Percentiles rank a stretch among this genome's conserved stretches.
Conservation (phyloP, 1,139 yeast genomes). For the Kurtzmaniella quercitrusa region DNA sequence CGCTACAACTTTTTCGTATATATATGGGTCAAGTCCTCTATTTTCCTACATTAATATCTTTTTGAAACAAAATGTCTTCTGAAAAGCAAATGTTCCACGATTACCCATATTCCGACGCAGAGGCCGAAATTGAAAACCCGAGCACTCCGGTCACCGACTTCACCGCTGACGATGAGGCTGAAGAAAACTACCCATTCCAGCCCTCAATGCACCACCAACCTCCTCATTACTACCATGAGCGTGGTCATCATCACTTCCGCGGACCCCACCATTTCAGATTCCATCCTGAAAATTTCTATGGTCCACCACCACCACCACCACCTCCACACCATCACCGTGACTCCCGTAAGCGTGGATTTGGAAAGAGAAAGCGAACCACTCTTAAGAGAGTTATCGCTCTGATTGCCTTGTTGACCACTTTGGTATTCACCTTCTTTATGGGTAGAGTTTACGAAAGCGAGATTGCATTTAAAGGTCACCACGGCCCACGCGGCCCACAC, state of each 20-base stretch:
- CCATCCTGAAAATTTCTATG: not conserved
- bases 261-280: not conserved
- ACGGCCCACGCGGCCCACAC: constrained; percentile 1
- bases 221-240: not conserved
- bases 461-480: not conserved
- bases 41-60: not conserved
- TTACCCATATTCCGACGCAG: not conserved
- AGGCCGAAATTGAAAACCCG: not conserved
- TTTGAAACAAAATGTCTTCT: not conserved
- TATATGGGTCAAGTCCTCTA: not conserved
- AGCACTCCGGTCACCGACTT: not conserved
- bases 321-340: constrained; percentile 1
- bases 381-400: constrained; percentile 2
- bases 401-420: not conserved
- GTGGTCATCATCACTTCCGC: constrained; percentile 2
- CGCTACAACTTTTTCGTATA: not conserved
- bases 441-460: constrained; percentile 5
- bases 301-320: constrained; percentile 2
- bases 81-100: not conserved
- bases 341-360: not conserved
- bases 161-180: not conserved
- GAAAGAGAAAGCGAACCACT: not conserved
- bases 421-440: not conserved
- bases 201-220: not conserved
- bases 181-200: not conserved